phyloP scores from a whole-genome alignment of 495 filamentous ascomycete species.

The Daldinia bambusicola region DNA sequence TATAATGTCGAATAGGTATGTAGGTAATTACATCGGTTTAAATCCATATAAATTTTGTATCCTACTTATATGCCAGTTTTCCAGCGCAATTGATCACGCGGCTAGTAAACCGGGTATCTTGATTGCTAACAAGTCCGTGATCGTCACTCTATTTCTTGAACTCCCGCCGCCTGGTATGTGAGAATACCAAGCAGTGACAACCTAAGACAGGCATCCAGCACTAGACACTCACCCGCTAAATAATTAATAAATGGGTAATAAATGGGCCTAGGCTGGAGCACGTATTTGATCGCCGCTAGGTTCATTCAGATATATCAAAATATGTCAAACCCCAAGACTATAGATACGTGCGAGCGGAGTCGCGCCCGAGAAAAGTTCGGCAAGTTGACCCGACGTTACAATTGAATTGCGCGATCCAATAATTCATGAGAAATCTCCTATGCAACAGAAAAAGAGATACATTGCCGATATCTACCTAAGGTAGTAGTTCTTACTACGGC shows the following conservation, averaged over 20 bases:
- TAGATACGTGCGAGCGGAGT: neutral
- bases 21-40: too few species aligned
- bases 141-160: constrained; percentile 2
- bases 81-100: neutral
- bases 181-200: neutral
- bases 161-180: neutral
- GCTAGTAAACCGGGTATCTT: neutral
- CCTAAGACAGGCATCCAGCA: neutral
- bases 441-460: neutral
- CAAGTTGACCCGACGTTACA: neutral
- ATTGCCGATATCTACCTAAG: neutral
- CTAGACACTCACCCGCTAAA: neutral
- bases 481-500: neutral
- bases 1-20: neutral
- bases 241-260: too few species aligned
- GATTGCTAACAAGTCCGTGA: neutral
- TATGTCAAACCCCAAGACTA: neutral
- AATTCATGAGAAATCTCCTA: neutral
- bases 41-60: too few species aligned
- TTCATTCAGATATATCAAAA: neutral
- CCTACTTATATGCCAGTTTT: too few species aligned
- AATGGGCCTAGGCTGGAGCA: too few species aligned
- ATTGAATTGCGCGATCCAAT: neutral
- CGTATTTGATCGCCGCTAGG: neutral
- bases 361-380: neutral